Conservation (phyloP, 1,284 basidiomycete genomes). For the Pseudozyma tsukubaensis region DNA sequence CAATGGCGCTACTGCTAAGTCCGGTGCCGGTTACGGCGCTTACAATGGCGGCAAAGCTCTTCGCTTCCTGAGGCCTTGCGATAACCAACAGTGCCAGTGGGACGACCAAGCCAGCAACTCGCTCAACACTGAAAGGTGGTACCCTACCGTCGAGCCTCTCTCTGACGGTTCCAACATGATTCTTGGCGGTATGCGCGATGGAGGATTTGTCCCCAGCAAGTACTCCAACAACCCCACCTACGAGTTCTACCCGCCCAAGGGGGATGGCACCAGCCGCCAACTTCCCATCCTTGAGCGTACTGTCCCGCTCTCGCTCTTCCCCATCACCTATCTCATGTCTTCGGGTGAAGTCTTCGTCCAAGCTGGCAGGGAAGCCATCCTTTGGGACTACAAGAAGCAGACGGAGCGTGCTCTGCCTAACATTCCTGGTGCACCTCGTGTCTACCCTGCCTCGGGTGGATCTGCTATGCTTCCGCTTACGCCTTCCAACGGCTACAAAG, state of each 20-base stretch:
- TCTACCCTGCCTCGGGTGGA: constrained; percentile 63
- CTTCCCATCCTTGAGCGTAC: constrained; percentile 50
- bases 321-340: constrained; percentile 59
- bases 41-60: constrained; percentile 58
- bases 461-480: constrained; percentile 55
- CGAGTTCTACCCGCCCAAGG: constrained; percentile 61
- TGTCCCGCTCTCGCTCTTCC: constrained; percentile 60
- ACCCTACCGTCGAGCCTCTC: constrained; percentile 60
- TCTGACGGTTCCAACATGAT: constrained; percentile 55
- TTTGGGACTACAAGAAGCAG: constrained; percentile 52
- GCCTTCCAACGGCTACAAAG: constrained; percentile 53
- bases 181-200: constrained; percentile 58
- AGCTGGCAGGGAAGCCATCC: constrained; percentile 50
- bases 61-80: constrained; percentile 51
- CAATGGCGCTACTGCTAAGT: constrained; percentile 43
- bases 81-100: constrained; percentile 49
- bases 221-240: constrained; percentile 56
- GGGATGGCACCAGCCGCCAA: constrained; percentile 28
- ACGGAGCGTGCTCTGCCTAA: constrained; percentile 49
- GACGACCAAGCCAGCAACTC: constrained; percentile 43
- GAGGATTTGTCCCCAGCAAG: constrained; percentile 57
- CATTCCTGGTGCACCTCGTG: constrained; percentile 50
- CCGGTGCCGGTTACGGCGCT: constrained; percentile 45
- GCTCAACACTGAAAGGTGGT: constrained; percentile 62
- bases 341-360: constrained; percentile 59